Base-by-base conservation (phyloP, 1,284 basidiomycete genomes). In the Leccinum subrobustum region DNA sequence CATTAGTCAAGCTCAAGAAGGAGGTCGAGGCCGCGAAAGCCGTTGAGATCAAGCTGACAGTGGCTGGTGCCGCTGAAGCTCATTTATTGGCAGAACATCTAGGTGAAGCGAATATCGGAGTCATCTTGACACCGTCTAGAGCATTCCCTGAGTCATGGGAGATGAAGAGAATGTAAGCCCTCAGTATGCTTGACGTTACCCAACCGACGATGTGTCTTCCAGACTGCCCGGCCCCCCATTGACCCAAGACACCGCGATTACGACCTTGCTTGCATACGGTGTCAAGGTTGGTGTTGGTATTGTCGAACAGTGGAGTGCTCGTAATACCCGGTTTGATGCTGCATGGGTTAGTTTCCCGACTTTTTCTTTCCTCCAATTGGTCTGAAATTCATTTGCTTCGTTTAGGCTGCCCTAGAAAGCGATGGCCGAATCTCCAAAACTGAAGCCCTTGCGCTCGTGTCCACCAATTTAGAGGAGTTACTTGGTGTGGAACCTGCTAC, bases 1-100 rank as follows among this genome's bases (percentile, higher is more conserved):
- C 91, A 1, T 74, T 97, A 27, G 78, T 96, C 47, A 74, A 82
- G n/a, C 78, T 97, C 58, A 93, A 94, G 80, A 79, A 80, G 60
- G 87, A 93, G 65, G 81, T 92, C 8, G 91, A 92, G 61, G 64
- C 68, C 0, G 70, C 67, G 25, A 70, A 60, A 18, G 67, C 78
- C 4, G 69, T 69, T 1, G 59, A 65, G 1, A 73, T 91, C 33
- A 81, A 77, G 60, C 64, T 92, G 67, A 88, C 85, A 3, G 81
- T 91, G 58, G 78, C 83, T 3, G 92, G 93, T 9, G 94, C 80
- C 0, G 74, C 86, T 0, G 95, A 97, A 71, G 86, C 91, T 0
- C 83, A 92, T 71, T 72, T 92, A 16, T 75, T 96, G 35, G 93
- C 94, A 0, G 79, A 85, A 58, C 84, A 95, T 64, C 78, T 98